Evolutionary conservation across 495 filamentous ascomycete species (phyloP).

Genomic region (Trichoderma reesei): DNA sequence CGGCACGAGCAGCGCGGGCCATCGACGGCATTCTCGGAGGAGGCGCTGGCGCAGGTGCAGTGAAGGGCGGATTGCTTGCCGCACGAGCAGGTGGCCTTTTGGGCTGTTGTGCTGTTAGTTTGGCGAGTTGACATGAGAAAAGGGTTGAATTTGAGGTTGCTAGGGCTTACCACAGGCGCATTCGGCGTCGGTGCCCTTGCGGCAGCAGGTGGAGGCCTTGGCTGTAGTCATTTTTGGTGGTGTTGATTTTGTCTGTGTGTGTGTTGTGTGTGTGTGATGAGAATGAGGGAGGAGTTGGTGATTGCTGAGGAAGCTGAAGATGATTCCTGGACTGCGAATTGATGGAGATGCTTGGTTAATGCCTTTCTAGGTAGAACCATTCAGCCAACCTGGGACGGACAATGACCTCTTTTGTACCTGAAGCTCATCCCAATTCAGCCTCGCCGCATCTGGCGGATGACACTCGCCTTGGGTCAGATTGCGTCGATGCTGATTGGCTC

Average conservation of each 20-base stretch:
- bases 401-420: slow-evolving; percentile 6
- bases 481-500: not conserved
- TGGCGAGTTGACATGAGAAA: too few species aligned
- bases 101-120: slow-evolving; percentile 20
- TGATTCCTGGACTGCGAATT: not conserved
- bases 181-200: slow-evolving; percentile 31
- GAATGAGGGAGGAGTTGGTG: too few species aligned
- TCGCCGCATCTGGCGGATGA: not conserved
- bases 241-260: too few species aligned
- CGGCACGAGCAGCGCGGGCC: slow-evolving; percentile 83
- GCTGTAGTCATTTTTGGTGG: slow-evolving; percentile 14
- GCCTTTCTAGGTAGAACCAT: not conserved
- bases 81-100: slow-evolving; percentile 71
- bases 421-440: not conserved
- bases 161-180: slow-evolving; percentile 42
- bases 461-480: not conserved
- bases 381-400: not conserved
- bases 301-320: too few species aligned
- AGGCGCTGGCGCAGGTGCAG: slow-evolving; percentile 74
- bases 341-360: not conserved
- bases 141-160: too few species aligned
- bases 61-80: slow-evolving; percentile 75
- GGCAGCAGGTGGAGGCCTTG: slow-evolving; percentile 40
- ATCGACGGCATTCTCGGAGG: slow-evolving; percentile 58
- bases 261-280: too few species aligned